Evolutionary conservation across 495 filamentous ascomycete species (phyloP), one percentile per base, ranked within the genome.

Genomic region (Articulospora tetracladia): DNA sequence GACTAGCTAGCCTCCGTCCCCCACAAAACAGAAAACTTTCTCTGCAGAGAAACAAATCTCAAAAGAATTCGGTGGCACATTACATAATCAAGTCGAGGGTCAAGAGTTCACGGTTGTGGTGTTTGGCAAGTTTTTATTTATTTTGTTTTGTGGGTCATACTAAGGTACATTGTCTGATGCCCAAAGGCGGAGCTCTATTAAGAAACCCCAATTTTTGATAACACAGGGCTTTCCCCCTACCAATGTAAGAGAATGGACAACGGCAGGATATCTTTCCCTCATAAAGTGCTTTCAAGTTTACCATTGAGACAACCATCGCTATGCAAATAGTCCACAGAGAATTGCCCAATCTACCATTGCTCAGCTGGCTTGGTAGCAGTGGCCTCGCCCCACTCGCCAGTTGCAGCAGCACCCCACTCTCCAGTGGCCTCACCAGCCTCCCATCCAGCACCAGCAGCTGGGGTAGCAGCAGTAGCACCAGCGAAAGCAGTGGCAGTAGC

Each of bases 201-300:
- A 61, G 59, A 34, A 19, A 28, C 53, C 32, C 39, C 57, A 54
- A 62, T 34, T 41, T 20, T 63, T 60, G 64, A 58, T 36, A 53
- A 55, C 84, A 91, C 91, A 96, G 90, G 92, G 92, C 92, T 90
- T 96, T 96, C 92, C 90, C 90, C 87, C 83, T 79, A 76, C 73
- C 72, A 68, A 62, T 72, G 72, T 72, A 70, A 67, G 71, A 68
- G 67, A 67, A 73, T 24, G 74, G 77, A 80, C 75, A 80, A 76
- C 63, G 63, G 62, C 66, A 68, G 75, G 79, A 84, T 94, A 90
- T 96, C 92, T 96, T 96, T 96, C 92, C 92, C 90, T 96, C 92
- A 87, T 96, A 79, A 55, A 94, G 91, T 83, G 84, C 85, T 76
- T 75, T 82, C 79, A 79, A 86, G 82, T 77, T 73, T 39, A 56